Evolutionary conservation across 208 protist species (phyloP), one percentile per base, ranked within the genome.

Genomic region (Trypanosoma scelopori): DNA sequence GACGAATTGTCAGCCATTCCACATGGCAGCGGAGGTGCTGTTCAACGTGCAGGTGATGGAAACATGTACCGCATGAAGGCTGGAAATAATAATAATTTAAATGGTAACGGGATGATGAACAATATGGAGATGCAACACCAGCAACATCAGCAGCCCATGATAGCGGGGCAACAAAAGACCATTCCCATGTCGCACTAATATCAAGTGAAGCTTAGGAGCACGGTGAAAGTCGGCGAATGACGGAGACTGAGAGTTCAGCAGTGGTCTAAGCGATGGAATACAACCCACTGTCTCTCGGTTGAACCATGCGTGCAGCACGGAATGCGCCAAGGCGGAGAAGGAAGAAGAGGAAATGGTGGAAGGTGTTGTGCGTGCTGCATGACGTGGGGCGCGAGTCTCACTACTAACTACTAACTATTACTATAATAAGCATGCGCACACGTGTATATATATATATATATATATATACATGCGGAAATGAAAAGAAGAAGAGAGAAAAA

Each of bases 1-100:
- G 77, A 89, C 63, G 89, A 95, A 67, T 83, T 95, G 22, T 49
- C 72, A 15, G 60, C 64, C 18, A 52, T 76, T 43, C 72, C 71
- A 1, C 71, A 81, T 47, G 59, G 55, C 32, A 56, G 46, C 18
- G 22, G 32, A 37, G 32, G 32, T 3, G 35, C 43, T 43, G 27
- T 23, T 42, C 55, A 46, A 56, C 66, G 66, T 20, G 55, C 52
- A 12, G 55, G 49, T 6, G 52, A 58, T 11, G 71, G 66, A 32
- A 63, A 59, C 30, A 5, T 5, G 51, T 49, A 63, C 51, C 51
- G 71, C 52, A 42, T 23, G 35, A 65, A 28, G n/a, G 18, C 28
- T n/a, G 9, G 28, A 16, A 12, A 9, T 64, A 72, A 66, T 23
- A 64, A 37, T 32, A 47, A 25, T 53, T 16, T 27, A 51, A 56